A percentile compares a stretch with the other conserved stretches of the same genome.
phyloP scores from a whole-genome alignment of 768 basidiomycete genomes.

The Neoboletus brunneissimus region DNA sequence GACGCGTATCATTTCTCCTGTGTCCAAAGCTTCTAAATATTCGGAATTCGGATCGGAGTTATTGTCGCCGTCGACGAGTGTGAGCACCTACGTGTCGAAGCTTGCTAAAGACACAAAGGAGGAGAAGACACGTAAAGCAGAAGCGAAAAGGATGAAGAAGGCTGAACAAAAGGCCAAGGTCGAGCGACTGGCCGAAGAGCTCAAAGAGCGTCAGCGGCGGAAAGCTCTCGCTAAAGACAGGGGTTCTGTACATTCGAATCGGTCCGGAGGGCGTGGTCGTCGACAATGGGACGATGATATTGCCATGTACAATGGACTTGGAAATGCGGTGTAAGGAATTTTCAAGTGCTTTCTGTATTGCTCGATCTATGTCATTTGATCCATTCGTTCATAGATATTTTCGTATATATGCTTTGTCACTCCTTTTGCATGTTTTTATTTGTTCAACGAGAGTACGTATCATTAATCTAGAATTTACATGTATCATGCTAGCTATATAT shows the following conservation, averaged over 20 bases:
- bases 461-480: slow-evolving; percentile 31
- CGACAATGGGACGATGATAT: slow-evolving; percentile 22
- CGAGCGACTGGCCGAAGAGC: slow-evolving; percentile 44
- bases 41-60: slow-evolving; percentile 5
- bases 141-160: slow-evolving; percentile 43
- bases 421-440: slow-evolving; percentile 15
- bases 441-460: slow-evolving; percentile 15
- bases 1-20: slow-evolving; percentile 28
- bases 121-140: slow-evolving; percentile 42
- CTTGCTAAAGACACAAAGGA: slow-evolving; percentile 34
- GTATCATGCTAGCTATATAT: slow-evolving; percentile 22
- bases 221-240: slow-evolving; percentile 29
- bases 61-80: slow-evolving; percentile 19
- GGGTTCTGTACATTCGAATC: slow-evolving; percentile 29
- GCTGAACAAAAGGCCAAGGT: slow-evolving; percentile 38
- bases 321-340: slow-evolving; percentile 19
- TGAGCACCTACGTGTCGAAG: slow-evolving; percentile 9
- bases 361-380: slow-evolving; percentile 18
- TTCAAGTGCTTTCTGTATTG: slow-evolving; percentile 10
- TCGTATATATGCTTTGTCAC: slow-evolving; percentile 11
- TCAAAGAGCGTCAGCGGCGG: slow-evolving; percentile 40
- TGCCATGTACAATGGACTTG: slow-evolving; percentile 35
- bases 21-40: slow-evolving; percentile 14
- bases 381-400: slow-evolving; percentile 15
- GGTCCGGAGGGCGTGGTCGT: slow-evolving; percentile 21